phyloP scores from a whole-genome alignment of 2,329 filamentous ascomycete genomes.

The Ophiostoma piceae region DNA sequence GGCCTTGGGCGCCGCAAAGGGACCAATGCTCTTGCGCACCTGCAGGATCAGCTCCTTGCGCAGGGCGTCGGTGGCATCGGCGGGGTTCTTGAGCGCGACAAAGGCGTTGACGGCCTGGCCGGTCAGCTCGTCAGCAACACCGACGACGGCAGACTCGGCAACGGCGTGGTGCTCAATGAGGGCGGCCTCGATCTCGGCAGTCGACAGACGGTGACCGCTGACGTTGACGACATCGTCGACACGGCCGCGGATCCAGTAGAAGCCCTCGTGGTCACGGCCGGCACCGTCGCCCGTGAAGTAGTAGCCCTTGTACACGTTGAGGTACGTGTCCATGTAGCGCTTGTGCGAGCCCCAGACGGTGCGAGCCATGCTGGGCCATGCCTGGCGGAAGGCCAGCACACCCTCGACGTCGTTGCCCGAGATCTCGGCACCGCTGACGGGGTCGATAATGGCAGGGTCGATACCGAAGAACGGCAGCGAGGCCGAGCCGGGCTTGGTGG shows the following conservation, averaged over 20 bases:
- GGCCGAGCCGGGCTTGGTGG: conserved; percentile 93
- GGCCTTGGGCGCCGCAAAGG: conserved; percentile 92
- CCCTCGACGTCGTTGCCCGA: conserved; percentile 95
- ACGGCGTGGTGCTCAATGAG: conserved; percentile 87
- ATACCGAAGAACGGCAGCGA: conserved; percentile 98
- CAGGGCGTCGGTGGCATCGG: conserved; percentile 69
- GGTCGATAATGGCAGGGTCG: conserved; percentile 95
- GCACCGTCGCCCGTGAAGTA: conserved; percentile 96
- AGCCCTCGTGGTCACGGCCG: conserved; percentile 92
- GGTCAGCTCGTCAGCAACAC: conserved; percentile 86
- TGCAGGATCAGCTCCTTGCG: conserved; percentile 92
- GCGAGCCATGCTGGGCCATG: conserved; percentile 97
- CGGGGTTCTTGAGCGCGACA: conserved; percentile 82
- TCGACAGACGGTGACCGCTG: conserved; percentile 90
- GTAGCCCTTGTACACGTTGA: conserved; percentile 96
- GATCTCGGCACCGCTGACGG: conserved; percentile 88
- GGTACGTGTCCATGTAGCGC: conserved; percentile 97
- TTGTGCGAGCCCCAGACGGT: conserved; percentile 98
- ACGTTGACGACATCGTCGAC: conserved; percentile 99
- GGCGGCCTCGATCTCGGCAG: conserved; percentile 95
- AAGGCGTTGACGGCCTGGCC: conserved; percentile 98
- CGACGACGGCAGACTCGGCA: conserved; percentile 92
- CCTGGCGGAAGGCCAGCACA: conserved; percentile 92
- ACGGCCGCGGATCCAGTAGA: conserved; percentile 99
- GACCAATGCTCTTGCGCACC: conserved; percentile 94